Evolutionary conservation across 2,329 filamentous ascomycete species (phyloP), one percentile per base, ranked within the genome.

Genomic region (Lachnellula arida): DNA sequence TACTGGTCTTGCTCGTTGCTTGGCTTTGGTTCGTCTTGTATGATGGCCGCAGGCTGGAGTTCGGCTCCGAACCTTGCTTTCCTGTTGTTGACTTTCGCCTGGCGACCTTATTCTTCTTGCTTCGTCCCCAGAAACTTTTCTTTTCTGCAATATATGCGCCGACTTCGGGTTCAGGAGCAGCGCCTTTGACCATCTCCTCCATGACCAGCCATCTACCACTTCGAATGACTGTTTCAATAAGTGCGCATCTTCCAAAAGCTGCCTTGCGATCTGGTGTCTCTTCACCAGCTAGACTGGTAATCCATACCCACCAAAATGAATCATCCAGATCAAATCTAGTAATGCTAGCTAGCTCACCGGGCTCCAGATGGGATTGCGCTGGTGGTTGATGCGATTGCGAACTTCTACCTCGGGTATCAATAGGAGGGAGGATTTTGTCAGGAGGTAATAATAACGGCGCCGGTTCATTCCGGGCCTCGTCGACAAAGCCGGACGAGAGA

Each of bases 281-380:
- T 67, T 99, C 94, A 0, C 86, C 88, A 1, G 93, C 91, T 67
- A 99, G 76, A 78, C 93, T 97, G 65, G 85, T 95, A 80, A 99
- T 97, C 94, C 94, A 99, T 4, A 97, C 94, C 93, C 94, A 97
- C 94, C 94, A 99, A 72, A 99, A 99, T 1, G 91, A 88, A 70
- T 97, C 93, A 65, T 99, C 94, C 5, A 99, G 78, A 60, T 94
- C 87, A 55, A 97, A 82, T 39, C 81, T 81, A 23, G 83, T 88
- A 68, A 99, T 96, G 69, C 91, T 97, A 32, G 94, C 94, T 55
- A 99, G 80, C 77, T 99, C 94, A 51, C 91, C 94, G 0, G 93
- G 94, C 62, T 97, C 91, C 0, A 97, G 77, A 42, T 83, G 78
- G 14, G 79, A 80, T 62, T 91, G 86, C n/a, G 90, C 75, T 56